Percentiles rank a stretch among this genome's conserved stretches.
Conservation (phyloP, 2,329 filamentous ascomycete species). For the Phoma sp. region DNA sequence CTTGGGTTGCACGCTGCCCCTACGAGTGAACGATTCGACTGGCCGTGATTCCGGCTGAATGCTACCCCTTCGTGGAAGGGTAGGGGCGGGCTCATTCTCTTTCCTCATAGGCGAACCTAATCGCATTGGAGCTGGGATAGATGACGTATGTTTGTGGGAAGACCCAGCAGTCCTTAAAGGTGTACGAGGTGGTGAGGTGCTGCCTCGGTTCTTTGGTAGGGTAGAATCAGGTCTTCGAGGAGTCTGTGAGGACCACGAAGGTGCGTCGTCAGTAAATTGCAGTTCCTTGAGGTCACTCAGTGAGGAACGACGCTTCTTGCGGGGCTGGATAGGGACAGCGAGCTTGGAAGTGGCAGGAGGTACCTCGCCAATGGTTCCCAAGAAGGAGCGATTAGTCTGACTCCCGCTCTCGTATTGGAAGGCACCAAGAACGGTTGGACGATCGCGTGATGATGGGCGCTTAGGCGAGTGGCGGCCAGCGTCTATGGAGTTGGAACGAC, state of each 20-base stretch:
- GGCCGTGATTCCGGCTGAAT: conserved; percentile 10
- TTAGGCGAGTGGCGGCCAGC: conserved; percentile 60
- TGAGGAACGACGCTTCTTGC: conserved; percentile 86
- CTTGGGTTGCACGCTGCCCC: conserved; percentile 33
- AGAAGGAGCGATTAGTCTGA: conserved; percentile 37
- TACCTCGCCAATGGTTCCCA: conserved; percentile 61
- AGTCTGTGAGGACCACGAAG: conserved; percentile 48
- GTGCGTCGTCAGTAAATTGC: conserved; percentile 61
- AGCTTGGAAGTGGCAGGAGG: conserved; percentile 40
- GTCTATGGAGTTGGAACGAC: conserved; percentile 80
- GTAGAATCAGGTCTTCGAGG: conserved; percentile 39
- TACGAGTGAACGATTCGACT: conserved; percentile 20
- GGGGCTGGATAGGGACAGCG: conserved; percentile 33
- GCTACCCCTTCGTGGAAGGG: conserved; percentile 13
- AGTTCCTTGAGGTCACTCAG: conserved; percentile 81
- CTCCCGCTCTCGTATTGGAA: conserved; percentile 56
- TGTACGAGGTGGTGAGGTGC: conserved; percentile 40
- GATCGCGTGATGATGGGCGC: conserved; percentile 63
- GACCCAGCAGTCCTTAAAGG: conserved; percentile 41
- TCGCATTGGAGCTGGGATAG: conserved; percentile 49
- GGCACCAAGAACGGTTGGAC: conserved; percentile 56
- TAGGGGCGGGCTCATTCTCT: conserved; percentile 50
- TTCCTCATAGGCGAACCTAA: conserved; percentile 55
- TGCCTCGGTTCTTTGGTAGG: conserved; percentile 30
- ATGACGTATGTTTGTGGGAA: conserved; percentile 47